phyloP scores from a whole-genome alignment of 2,329 filamentous ascomycete species.

The Penicillium janthinellum region DNA sequence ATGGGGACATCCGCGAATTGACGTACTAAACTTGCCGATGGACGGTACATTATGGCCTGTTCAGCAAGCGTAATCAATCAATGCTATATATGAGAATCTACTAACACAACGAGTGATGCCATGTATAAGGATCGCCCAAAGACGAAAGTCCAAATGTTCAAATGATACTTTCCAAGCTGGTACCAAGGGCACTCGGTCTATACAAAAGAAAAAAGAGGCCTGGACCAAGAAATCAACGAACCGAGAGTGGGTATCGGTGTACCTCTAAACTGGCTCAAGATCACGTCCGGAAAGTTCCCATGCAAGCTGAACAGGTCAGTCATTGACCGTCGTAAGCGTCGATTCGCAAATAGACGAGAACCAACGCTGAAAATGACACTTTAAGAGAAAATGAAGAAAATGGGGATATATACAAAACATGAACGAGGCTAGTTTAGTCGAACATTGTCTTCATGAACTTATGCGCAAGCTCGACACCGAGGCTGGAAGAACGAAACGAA shows the following conservation, averaged over 20 bases:
- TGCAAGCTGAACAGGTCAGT: slow-evolving; percentile 5
- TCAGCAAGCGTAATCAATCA: background rate
- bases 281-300: background rate
- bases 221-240: background rate
- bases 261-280: slow-evolving; percentile 10
- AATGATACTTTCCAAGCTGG: background rate
- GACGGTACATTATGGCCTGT: background rate
- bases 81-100: background rate
- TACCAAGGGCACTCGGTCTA: slow-evolving; percentile 6
- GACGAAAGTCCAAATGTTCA: background rate
- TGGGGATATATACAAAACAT: background rate
- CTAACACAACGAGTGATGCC: background rate
- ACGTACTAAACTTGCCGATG: background rate
- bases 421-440: slow-evolving; percentile 25
- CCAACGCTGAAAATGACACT: slow-evolving; percentile 13
- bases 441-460: slow-evolving; percentile 54
- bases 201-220: slow-evolving; percentile 1
- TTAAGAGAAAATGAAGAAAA: background rate
- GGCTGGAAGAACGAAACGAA: slow-evolving; percentile 25
- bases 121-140: too few relatives aligned
- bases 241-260: background rate
- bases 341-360: slow-evolving; percentile 22
- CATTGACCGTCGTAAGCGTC: slow-evolving; percentile 10
- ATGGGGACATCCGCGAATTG: background rate
- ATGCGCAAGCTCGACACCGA: slow-evolving; percentile 55